phyloP scores from a whole-genome alignment of 2,329 filamentous ascomycete genomes.

The Nemania sp. region DNA sequence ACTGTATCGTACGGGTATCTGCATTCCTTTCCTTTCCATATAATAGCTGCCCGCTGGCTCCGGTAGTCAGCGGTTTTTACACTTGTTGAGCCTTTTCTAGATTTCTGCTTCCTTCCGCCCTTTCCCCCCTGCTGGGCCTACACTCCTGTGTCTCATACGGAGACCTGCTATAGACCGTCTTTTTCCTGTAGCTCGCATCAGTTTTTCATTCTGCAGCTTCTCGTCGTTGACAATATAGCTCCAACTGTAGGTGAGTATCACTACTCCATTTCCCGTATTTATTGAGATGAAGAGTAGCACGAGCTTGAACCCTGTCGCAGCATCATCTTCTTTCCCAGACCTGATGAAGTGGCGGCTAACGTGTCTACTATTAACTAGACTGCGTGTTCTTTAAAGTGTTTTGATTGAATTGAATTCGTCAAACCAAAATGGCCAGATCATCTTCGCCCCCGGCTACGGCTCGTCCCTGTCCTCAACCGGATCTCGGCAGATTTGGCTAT shows the following conservation, averaged over 20 bases:
- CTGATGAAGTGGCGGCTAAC: too few relatives aligned
- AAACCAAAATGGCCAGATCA: constrained; percentile 13
- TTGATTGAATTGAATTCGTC: neutral
- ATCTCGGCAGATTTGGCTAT: constrained; percentile 45
- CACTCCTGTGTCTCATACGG: too few relatives aligned
- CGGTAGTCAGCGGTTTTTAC: constrained; percentile 4
- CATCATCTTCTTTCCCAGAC: too few relatives aligned
- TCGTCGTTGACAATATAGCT: too few relatives aligned
- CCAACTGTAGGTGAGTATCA: too few relatives aligned
- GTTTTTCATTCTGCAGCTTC: too few relatives aligned
- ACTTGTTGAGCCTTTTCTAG: constrained; percentile 6
- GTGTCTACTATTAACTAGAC: neutral
- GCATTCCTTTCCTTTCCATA: neutral
- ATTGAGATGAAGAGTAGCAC: too few relatives aligned
- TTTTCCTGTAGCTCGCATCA: too few relatives aligned
- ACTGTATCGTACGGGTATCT: neutral
- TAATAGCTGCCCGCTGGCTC: constrained; percentile 10
- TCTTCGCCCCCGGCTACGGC: constrained; percentile 15
- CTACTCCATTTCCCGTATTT: too few relatives aligned
- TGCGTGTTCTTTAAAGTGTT: neutral
- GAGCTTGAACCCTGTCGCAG: too few relatives aligned
- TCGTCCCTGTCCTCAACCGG: constrained; percentile 25
- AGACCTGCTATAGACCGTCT: too few relatives aligned
- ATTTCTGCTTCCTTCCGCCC: neutral
- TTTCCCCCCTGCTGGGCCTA: neutral